Base-by-base conservation (phyloP, 768 basidiomycete genomes). In the Krasilnikovozyma curviuscula region DNA sequence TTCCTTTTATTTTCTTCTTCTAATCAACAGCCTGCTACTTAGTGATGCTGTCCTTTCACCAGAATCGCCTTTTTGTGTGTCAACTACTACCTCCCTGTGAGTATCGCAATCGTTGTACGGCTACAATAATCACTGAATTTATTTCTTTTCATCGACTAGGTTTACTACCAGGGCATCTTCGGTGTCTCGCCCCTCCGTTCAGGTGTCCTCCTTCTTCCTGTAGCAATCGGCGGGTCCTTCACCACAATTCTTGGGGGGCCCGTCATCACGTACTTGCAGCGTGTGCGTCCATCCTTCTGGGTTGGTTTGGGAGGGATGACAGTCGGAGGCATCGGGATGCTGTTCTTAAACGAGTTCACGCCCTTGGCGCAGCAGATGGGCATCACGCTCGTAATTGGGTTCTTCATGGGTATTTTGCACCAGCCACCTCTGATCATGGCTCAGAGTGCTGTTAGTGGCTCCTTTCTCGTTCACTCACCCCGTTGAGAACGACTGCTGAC, bases 161-260 rank as follows among this genome's bases (percentile, higher is more conserved):
- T 53, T 5, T 53, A 51, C 18, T 59, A 54, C 35, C 58, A 59
- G 31, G 48, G 44, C 9, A 28, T 39, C 4, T 25, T 24, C 7
- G 51, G 54, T 5, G 55, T 56, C 0, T 28, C 42, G 9, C 39
- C 47, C 5, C 52, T 59, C 2, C 37, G 51, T 7, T 54, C 56
- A 0, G 59, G 58, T 14, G 48, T 61, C 2, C 6, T 25, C 8
- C 16, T 54, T 2, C 49, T 62, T 13, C 61, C 61, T 3, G 57
- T 57, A 39, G 52, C 54, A 0, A 49, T 61, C 19, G 61, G 61
- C 0, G 40, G 48, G 0, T 55, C 61, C 3, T 1, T 62, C 41
- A 55, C 59, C 7, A 50, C 49, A 3, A 54, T 54, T 27, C 40
- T 55, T 3, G 33, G 49, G 24, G n/a, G 45, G 0, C 35, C 35